Percentiles rank a stretch among this genome's conserved stretches.
These are phyloP conservation scores for Colletotrichum tanaceti DNA, from an alignment of 2,329 filamentous ascomycete genomes.

Conservation along the genomic window DNA sequence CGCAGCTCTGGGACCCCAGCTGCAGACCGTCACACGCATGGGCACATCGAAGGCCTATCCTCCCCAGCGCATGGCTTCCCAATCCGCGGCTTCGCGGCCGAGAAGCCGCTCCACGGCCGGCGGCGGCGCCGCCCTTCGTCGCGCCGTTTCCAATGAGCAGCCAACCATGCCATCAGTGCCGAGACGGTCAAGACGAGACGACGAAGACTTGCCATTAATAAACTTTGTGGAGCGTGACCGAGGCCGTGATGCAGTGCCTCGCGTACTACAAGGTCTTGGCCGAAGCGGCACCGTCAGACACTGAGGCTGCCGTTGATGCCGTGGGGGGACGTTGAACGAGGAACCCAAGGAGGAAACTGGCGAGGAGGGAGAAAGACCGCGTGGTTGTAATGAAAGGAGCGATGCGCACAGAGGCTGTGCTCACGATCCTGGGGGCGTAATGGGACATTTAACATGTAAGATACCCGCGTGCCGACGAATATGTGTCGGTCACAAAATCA, in stretches of 20 bases:
- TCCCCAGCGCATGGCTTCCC: conserved; percentile 38
- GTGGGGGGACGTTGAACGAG: background rate
- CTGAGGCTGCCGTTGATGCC: conserved; percentile 5
- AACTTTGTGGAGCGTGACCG: conserved; percentile 40
- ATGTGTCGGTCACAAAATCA: conserved; percentile 22
- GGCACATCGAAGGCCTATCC: conserved; percentile 34
- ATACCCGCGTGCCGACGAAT: conserved; percentile 36
- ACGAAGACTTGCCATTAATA: conserved; percentile 41
- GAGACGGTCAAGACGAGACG: conserved; percentile 31
- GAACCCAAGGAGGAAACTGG: background rate
- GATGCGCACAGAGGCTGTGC: conserved; percentile 8
- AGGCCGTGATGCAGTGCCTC: conserved; percentile 34
- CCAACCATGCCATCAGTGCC: conserved; percentile 40
- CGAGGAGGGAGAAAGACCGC: background rate
- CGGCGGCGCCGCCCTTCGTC: conserved; percentile 23
- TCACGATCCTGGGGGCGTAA: conserved; percentile 24
- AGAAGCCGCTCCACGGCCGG: conserved; percentile 39
- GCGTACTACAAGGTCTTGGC: conserved; percentile 26
- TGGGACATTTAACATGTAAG: conserved; percentile 33
- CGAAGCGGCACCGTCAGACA: conserved; percentile 38
- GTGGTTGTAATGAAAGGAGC: background rate
- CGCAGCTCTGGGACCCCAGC: conserved; percentile 24
- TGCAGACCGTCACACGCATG: conserved; percentile 37
- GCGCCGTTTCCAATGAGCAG: conserved; percentile 40
- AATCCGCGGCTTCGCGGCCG: conserved; percentile 31